phyloP scores from a whole-genome alignment of 805 yeast species.

The Schizosaccharomyces osmophilus region DNA sequence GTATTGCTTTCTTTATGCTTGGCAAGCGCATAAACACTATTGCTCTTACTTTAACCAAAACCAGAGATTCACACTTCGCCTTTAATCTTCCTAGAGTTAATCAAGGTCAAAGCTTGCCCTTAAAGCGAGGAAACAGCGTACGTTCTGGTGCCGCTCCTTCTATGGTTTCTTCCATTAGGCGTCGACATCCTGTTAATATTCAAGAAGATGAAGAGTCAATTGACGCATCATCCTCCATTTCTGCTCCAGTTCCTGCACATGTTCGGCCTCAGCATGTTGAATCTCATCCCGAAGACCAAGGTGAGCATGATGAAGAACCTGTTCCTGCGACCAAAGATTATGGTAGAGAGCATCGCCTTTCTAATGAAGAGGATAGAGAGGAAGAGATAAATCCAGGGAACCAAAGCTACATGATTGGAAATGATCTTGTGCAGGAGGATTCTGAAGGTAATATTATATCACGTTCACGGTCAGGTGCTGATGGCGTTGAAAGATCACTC shows the following conservation, averaged over 20 bases:
- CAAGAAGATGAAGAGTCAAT: neutral
- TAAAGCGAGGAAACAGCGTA: neutral
- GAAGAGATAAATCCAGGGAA: constrained; percentile 7
- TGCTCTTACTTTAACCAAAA: constrained; percentile 71
- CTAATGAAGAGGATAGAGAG: constrained; percentile 4
- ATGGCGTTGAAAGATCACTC: constrained; percentile 3
- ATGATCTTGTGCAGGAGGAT: constrained; percentile 51
- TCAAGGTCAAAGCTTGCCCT: constrained; percentile 5
- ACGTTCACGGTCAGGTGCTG: constrained; percentile 15
- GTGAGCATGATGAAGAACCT: neutral
- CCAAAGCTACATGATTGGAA: constrained; percentile 44
- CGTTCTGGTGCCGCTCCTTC: neutral
- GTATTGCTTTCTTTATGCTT: constrained; percentile 50
- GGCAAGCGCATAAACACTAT: constrained; percentile 79
- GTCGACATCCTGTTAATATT: neutral
- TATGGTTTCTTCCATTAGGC: neutral
- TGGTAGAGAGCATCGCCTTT: neutral
- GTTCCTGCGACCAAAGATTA: neutral
- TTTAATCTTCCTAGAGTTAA: constrained; percentile 31
- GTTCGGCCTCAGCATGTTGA: constrained; percentile 2
- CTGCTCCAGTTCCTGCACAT: neutral
- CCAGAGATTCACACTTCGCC: constrained; percentile 40
- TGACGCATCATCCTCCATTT: neutral
- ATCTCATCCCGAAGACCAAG: neutral
- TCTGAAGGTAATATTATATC: constrained; percentile 53